Conservation (phyloP, 768 basidiomycete species). For the Calocera cornea region DNA sequence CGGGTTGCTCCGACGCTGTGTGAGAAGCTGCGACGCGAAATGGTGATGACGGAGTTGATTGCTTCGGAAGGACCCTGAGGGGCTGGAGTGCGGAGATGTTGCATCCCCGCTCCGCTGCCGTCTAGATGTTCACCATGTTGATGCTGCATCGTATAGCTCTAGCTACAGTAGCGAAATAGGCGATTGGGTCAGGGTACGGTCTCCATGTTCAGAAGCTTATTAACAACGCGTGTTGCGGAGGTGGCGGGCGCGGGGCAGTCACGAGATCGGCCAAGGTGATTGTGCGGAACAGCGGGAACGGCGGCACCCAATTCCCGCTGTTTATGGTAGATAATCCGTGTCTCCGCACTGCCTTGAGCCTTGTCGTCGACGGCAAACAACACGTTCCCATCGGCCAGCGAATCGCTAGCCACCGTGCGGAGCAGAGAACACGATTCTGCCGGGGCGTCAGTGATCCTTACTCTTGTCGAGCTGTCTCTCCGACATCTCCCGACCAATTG, state of each 20-base stretch:
- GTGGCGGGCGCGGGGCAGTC: no score
- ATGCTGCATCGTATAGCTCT: no score
- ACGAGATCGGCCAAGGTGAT: neutral
- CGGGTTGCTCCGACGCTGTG: neutral
- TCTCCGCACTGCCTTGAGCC: neutral
- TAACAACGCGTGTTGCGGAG: no score
- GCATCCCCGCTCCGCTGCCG: no score
- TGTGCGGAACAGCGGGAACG: neutral
- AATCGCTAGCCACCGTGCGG: neutral
- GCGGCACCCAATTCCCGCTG: neutral
- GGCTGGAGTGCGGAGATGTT: neutral
- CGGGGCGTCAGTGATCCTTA: neutral
- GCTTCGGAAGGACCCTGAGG: neutral
- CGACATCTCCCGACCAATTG: neutral
- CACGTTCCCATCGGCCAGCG: neutral
- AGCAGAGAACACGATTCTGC: neutral
- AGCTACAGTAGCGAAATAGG: no score
- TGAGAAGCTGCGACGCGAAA: neutral
- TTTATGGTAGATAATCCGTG: neutral
- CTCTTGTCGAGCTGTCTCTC: neutral
- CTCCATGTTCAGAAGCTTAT: no score
- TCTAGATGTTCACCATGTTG: no score
- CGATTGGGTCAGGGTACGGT: no score
- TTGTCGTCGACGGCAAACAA: neutral
- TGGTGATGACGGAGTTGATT: no score